Evolutionary conservation across 2,329 filamentous ascomycete species (phyloP).

Genomic region (Phialophora tarda): DNA sequence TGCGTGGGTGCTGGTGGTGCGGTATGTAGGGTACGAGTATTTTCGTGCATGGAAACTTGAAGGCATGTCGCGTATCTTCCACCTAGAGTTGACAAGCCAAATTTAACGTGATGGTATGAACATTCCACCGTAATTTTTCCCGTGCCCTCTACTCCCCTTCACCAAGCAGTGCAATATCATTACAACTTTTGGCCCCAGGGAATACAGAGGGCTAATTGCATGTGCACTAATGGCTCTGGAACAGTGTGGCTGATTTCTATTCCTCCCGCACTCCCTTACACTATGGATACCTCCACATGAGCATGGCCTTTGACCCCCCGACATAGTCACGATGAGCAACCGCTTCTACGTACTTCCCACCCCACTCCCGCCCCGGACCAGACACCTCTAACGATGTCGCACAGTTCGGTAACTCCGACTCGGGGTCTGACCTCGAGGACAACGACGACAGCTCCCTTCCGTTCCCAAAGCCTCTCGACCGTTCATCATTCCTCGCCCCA

Average conservation of each 20-base stretch:
- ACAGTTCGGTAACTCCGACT: conserved; percentile 38
- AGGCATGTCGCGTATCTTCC: no score
- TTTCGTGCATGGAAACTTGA: no score
- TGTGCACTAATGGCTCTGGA: background rate
- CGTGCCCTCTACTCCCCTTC: background rate
- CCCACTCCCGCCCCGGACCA: background rate
- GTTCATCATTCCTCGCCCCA: conserved; percentile 77
- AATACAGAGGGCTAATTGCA: background rate
- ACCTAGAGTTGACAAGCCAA: background rate
- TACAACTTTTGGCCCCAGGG: background rate
- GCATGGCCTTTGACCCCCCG: background rate
- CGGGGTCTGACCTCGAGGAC: conserved; percentile 60
- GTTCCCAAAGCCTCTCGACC: conserved; percentile 83
- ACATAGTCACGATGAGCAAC: conserved; percentile 29
- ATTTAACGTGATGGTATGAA: background rate
- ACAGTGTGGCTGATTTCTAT: background rate
- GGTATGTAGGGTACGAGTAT: no score
- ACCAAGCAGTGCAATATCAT: background rate
- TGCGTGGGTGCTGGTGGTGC: no score
- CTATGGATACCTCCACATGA: background rate
- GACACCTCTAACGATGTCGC: conserved; percentile 6
- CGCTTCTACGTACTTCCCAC: conserved; percentile 30
- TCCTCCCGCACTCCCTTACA: background rate
- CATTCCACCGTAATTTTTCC: background rate
- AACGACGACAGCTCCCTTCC: conserved; percentile 72